Evolutionary conservation across 192 early-diverging fungal genomes (phyloP).

Genomic region (Gigaspora rosea): DNA sequence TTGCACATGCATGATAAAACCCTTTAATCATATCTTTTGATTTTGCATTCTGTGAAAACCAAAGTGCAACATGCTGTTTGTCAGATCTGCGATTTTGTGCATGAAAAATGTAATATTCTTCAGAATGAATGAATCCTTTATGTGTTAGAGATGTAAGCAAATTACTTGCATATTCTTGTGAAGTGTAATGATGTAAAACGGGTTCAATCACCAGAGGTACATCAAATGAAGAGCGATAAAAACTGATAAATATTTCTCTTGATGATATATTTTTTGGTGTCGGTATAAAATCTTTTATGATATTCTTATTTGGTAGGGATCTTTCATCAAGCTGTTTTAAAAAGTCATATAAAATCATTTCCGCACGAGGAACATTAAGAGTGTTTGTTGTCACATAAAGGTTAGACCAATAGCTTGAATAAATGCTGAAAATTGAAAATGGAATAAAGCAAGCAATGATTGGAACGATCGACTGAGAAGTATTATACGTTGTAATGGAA

Average conservation of each 20-base stretch:
- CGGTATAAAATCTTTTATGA: constrained; percentile 31
- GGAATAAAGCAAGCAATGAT: constrained; percentile 70
- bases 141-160: constrained; percentile 38
- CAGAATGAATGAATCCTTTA: constrained; percentile 35
- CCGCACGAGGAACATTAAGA: constrained; percentile 59
- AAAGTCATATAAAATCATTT: constrained; percentile 43
- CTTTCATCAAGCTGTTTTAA: constrained; percentile 28
- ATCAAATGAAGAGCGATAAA: constrained; percentile 47
- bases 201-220: constrained; percentile 55
- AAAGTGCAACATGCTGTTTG: constrained; percentile 48
- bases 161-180: constrained; percentile 18
- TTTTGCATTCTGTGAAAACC: constrained; percentile 56
- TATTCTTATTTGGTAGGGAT: not conserved
- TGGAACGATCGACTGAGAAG: constrained; percentile 47
- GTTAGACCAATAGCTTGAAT: constrained; percentile 72
- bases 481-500: constrained; percentile 36
- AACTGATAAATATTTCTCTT: constrained; percentile 51
- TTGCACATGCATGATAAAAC: constrained; percentile 63
- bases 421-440: constrained; percentile 69
- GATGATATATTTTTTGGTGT: constrained; percentile 42
- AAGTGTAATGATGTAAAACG: constrained; percentile 35
- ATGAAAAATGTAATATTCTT: constrained; percentile 43
- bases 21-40: constrained; percentile 58
- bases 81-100: not conserved
- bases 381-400: constrained; percentile 60